phyloP scores from a whole-genome alignment of 208 protist species.

The Wallacemonas collosoma region DNA sequence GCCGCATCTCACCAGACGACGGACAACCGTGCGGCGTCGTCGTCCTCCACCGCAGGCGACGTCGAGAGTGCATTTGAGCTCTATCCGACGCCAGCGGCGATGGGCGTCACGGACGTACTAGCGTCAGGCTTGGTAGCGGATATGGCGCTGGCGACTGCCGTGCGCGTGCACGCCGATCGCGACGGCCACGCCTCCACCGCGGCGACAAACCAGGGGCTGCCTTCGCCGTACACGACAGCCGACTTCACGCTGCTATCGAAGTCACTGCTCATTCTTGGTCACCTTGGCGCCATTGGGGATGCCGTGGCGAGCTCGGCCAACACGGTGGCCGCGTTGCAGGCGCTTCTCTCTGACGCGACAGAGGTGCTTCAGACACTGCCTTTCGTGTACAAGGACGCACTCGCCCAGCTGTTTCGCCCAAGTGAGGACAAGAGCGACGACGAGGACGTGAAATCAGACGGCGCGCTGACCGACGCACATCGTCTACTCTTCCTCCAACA shows the following conservation, averaged over 20 bases:
- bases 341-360: slow-evolving; percentile 43
- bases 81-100: slow-evolving; percentile 57
- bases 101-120: slow-evolving; percentile 58
- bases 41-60: neutral
- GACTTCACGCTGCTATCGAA: slow-evolving; percentile 60
- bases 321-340: slow-evolving; percentile 72
- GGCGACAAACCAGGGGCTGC: neutral
- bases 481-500: slow-evolving; percentile 59
- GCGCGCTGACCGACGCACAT: slow-evolving; percentile 12
- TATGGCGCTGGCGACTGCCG: slow-evolving; percentile 69
- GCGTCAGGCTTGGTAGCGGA: slow-evolving; percentile 41
- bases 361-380: slow-evolving; percentile 37
- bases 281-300: slow-evolving; percentile 52
- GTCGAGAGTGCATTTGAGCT: slow-evolving; percentile 19
- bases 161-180: slow-evolving; percentile 54
- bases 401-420: slow-evolving; percentile 41
- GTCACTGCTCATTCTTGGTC: slow-evolving; percentile 44
- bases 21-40: neutral
- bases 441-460: neutral
- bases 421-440: slow-evolving; percentile 14
- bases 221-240: slow-evolving; percentile 34
- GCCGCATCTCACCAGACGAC: neutral
- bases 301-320: slow-evolving; percentile 54
- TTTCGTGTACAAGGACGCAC: slow-evolving; percentile 21
- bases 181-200: slow-evolving; percentile 7